phyloP scores from a whole-genome alignment of 2,329 filamentous ascomycete genomes.

The Venturiaceae sp. region DNA sequence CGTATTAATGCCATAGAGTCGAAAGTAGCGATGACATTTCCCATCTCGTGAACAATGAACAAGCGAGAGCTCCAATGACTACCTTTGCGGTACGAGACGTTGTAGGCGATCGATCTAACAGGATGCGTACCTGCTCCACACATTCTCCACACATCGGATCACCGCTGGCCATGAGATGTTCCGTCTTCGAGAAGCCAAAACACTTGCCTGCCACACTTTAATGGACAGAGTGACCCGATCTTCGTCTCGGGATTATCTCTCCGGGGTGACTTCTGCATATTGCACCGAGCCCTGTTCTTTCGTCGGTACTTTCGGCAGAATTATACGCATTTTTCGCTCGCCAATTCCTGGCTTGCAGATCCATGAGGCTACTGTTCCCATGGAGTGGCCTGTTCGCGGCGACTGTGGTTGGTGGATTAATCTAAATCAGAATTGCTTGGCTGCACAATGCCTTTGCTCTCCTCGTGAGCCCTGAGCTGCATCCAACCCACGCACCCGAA shows the following conservation, averaged over 20 bases:
- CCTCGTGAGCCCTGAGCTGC: neutral
- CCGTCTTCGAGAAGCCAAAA: neutral
- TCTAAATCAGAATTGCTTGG: neutral
- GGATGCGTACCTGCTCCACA: too few species aligned
- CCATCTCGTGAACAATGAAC: neutral
- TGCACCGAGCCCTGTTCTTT: neutral
- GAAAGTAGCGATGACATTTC: neutral
- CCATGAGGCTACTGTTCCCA: neutral
- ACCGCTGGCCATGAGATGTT: neutral
- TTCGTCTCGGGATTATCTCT: neutral
- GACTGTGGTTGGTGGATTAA: neutral
- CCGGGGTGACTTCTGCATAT: neutral
- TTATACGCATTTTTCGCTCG: neutral
- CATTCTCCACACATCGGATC: neutral
- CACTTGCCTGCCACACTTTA: neutral
- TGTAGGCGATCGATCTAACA: too few species aligned
- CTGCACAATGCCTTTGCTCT: neutral
- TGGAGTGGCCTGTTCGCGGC: neutral
- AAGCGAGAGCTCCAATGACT: too few species aligned
- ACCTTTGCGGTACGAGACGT: too few species aligned
- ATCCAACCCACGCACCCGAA: neutral
- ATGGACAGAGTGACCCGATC: neutral
- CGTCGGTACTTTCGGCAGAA: neutral
- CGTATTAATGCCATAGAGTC: neutral
- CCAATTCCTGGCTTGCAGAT: neutral